phyloP scores from a whole-genome alignment of 768 basidiomycete species.

The Podaxis sp. region DNA sequence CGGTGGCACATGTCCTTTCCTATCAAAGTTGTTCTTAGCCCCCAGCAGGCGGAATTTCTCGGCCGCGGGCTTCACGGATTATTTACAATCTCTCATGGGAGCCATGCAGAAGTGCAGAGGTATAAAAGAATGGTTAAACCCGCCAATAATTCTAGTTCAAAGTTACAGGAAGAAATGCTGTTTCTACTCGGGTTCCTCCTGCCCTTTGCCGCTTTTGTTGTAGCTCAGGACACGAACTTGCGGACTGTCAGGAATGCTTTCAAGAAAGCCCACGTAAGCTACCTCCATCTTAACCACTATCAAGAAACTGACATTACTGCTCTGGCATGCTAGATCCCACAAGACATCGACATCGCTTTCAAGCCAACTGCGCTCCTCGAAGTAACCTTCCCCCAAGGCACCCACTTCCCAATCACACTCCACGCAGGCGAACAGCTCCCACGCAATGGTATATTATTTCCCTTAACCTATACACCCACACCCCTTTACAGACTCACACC shows the following conservation, averaged over 20 bases:
- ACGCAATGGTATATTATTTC: slow-evolving; percentile 6
- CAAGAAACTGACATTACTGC: neutral
- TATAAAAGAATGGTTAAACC: too few species aligned
- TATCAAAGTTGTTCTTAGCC: too few species aligned
- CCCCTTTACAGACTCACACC: neutral
- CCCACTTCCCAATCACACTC: slow-evolving; percentile 19
- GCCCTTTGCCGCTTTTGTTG: slow-evolving; percentile 11
- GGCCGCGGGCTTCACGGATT: too few species aligned
- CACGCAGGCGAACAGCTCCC: slow-evolving; percentile 26
- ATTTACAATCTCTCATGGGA: too few species aligned
- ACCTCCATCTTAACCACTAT: neutral
- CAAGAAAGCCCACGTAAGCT: slow-evolving; percentile 24
- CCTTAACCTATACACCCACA: neutral
- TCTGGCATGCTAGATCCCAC: slow-evolving; percentile 22
- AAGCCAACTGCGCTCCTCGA: slow-evolving; percentile 25
- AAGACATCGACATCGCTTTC: slow-evolving; percentile 23
- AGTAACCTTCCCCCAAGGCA: slow-evolving; percentile 24
- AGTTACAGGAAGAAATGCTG: neutral
- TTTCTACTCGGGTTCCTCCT: neutral
- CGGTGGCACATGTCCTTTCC: too few species aligned
- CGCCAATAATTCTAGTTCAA: neutral
- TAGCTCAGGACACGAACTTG: slow-evolving; percentile 26
- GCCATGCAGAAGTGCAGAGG: too few species aligned
- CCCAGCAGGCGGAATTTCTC: too few species aligned
- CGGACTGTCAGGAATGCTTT: slow-evolving; percentile 25